phyloP scores from a whole-genome alignment of 129 eudicot species.

The Pittosporum tobira region DNA sequence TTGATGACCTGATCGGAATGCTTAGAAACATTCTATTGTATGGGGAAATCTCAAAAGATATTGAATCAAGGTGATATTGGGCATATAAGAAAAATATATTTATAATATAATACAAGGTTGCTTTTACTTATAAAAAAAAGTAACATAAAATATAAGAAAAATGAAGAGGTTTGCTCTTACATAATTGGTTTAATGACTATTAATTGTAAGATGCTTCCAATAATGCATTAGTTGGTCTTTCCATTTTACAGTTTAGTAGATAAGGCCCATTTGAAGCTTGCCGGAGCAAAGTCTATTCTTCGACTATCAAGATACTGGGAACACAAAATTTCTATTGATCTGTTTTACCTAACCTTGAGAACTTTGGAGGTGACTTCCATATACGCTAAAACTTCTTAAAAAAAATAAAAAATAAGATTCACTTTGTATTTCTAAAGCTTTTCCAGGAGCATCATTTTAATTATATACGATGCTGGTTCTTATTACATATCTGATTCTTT shows the following conservation, averaged over 20 bases:
- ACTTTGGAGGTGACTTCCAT: conserved; percentile 59
- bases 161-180: neutral
- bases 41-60: conserved; percentile 72
- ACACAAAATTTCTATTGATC: conserved; percentile 61
- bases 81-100: neutral
- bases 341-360: conserved; percentile 66
- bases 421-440: neutral
- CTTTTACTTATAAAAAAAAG: conserved; percentile 1
- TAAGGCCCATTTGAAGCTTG: conserved; percentile 87
- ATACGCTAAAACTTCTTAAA: neutral
- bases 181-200: neutral
- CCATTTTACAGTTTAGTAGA: conserved; percentile 58
- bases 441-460: neutral
- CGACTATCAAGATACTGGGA: conserved; percentile 94
- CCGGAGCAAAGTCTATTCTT: conserved; percentile 83
- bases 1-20: conserved; percentile 57
- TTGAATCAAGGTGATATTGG: conserved; percentile 63
- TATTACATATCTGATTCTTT: neutral
- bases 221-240: conserved; percentile 9
- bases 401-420: neutral
- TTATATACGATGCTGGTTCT: neutral
- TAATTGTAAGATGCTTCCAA: neutral
- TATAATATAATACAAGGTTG: conserved; percentile 1
- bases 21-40: conserved; percentile 53
- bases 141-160: neutral